These are phyloP conservation scores for Breynia disticha DNA, from an alignment of 441 rosid species.

Conservation along the genomic window DNA sequence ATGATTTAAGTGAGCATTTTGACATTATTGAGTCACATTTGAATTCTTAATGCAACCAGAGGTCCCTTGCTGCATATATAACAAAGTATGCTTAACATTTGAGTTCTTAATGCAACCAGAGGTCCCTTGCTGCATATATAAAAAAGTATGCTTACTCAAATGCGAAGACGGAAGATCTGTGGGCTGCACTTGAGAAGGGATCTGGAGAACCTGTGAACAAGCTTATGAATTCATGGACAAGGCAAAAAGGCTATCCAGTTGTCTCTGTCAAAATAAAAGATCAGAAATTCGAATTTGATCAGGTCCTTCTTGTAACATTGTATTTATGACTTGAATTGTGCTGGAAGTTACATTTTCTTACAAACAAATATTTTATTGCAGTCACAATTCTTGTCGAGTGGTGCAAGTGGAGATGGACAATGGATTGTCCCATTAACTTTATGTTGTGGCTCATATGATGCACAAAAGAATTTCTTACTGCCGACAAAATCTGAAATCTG, in stretches of 20 bases:
- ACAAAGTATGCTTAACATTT: constrained; percentile 42
- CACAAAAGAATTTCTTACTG: constrained; percentile 53
- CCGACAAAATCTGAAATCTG: constrained; percentile 50
- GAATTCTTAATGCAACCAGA: constrained; percentile 28
- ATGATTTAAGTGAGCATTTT: neutral
- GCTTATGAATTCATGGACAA: constrained; percentile 92
- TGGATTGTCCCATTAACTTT: constrained; percentile 93
- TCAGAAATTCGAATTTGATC: constrained; percentile 75
- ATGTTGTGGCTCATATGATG: constrained; percentile 66
- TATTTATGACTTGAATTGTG: too few species aligned
- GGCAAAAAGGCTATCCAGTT: constrained; percentile 87
- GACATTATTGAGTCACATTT: constrained; percentile 5
- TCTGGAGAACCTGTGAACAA: constrained; percentile 85
- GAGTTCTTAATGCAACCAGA: constrained; percentile 32
- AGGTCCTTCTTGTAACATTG: constrained; percentile 35
- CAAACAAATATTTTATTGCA: constrained; percentile 28
- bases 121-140: constrained; percentile 83
- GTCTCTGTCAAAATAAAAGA: constrained; percentile 59
- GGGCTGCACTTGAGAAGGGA: constrained; percentile 84
- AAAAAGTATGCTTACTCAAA: constrained; percentile 68
- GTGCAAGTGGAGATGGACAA: constrained; percentile 71
- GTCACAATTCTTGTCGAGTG: constrained; percentile 80
- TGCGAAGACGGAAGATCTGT: constrained; percentile 88
- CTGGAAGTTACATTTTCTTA: constrained; percentile 16
- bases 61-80: constrained; percentile 83